A percentile compares a stretch with the other conserved stretches of the same genome.
Conservation (phyloP, 306 rosid species). For the Sindora glabra region DNA sequence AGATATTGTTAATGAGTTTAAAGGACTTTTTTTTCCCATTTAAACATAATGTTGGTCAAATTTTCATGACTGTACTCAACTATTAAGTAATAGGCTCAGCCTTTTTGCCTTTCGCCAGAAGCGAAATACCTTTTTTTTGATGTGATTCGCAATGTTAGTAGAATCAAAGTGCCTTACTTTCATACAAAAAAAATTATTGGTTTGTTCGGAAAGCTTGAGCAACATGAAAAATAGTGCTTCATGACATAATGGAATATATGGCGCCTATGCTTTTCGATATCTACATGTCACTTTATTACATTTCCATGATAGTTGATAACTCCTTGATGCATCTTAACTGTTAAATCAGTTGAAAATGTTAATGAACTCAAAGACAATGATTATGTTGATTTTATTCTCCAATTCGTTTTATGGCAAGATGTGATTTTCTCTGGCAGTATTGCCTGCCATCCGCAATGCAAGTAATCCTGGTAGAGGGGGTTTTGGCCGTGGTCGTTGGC, state of each 20-base stretch:
- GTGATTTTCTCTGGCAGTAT: conserved; percentile 38
- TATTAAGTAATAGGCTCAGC: not conserved
- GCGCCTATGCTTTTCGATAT: not conserved
- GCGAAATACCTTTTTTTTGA: not conserved
- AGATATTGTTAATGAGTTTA: too few species aligned
- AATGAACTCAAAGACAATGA: conserved; percentile 6
- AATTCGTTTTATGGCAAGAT: conserved; percentile 22
- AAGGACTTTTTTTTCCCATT: too few species aligned
- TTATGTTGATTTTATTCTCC: conserved; percentile 23
- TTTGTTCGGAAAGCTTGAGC: not conserved
- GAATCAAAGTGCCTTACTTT: not conserved
- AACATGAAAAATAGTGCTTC: not conserved
- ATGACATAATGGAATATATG: not conserved
- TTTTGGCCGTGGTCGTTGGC: conserved; percentile 52
- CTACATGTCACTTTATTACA: not conserved
- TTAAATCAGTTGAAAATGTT: not conserved
- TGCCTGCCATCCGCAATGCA: conserved; percentile 34
- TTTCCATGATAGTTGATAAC: not conserved
- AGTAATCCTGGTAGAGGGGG: conserved; percentile 37
- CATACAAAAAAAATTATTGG: not conserved
- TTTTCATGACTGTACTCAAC: not conserved
- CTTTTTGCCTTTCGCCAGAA: not conserved
- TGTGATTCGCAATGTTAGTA: not conserved
- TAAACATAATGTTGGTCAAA: not conserved
- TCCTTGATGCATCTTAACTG: not conserved